phyloP scores from a whole-genome alignment of 2,329 filamentous ascomycete genomes.

The Paracamarosporium sp. region DNA sequence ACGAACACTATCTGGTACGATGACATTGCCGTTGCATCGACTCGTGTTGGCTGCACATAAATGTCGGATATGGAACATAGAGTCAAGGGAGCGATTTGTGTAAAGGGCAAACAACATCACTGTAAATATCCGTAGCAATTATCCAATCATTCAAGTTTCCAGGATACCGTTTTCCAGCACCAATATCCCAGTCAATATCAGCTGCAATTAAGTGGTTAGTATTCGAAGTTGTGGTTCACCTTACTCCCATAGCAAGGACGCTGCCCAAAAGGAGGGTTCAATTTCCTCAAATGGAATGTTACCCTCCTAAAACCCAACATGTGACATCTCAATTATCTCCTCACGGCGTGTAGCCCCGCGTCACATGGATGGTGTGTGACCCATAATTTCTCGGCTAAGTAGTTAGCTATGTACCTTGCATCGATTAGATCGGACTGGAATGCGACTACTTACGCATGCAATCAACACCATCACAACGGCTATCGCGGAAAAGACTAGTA shows the following conservation, averaged over 20 bases:
- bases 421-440: not conserved
- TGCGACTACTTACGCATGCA: not conserved
- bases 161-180: not conserved
- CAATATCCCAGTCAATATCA: not conserved
- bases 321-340: not conserved
- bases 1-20: constrained; percentile 70
- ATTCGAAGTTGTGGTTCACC: no score
- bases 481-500: not conserved
- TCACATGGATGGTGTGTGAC: not conserved
- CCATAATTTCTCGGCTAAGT: not conserved
- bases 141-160: not conserved
- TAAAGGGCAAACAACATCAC: not conserved
- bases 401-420: not conserved
- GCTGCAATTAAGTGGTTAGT: not conserved
- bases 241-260: no score
- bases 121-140: not conserved
- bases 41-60: constrained; percentile 55
- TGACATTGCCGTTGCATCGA: constrained; percentile 60
- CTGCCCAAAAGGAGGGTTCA: not conserved
- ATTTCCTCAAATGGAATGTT: not conserved
- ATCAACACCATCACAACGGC: not conserved
- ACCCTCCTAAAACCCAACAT: not conserved
- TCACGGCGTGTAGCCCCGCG: not conserved
- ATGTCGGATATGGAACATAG: not conserved
- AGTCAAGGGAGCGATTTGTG: not conserved